A percentile compares a stretch with the other conserved stretches of the same genome.
Conservation (phyloP, 1,284 basidiomycete genomes). For the Albatrellus sp. region DNA sequence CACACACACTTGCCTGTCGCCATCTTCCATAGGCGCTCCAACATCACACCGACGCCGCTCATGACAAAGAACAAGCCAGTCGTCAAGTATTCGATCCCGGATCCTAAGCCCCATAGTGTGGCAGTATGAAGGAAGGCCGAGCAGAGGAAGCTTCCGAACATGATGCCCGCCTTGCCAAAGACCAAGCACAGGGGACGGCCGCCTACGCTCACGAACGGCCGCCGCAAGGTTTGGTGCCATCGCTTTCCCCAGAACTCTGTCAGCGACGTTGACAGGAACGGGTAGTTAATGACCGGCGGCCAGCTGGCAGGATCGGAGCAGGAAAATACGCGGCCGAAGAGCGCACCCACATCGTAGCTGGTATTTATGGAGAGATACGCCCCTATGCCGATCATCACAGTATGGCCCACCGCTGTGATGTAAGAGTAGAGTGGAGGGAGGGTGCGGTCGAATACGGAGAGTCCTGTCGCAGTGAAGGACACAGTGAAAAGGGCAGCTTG, state of each 20-base stretch:
- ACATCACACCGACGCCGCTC: slow-evolving; percentile 35
- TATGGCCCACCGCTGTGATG: slow-evolving; percentile 27
- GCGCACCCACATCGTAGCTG: slow-evolving; percentile 28
- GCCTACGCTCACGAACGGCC: slow-evolving; percentile 23
- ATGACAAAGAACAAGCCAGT: slow-evolving; percentile 44
- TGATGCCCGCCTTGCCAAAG: slow-evolving; percentile 30
- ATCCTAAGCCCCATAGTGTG: slow-evolving; percentile 46
- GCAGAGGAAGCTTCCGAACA: slow-evolving; percentile 42
- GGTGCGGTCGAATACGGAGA: slow-evolving; percentile 37
- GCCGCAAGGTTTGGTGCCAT: slow-evolving; percentile 34
- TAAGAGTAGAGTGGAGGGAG: slow-evolving; percentile 30
- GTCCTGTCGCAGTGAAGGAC: slow-evolving; percentile 25
- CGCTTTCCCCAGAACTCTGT: slow-evolving; percentile 28
- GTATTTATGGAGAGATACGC: slow-evolving; percentile 31
- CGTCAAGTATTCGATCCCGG: slow-evolving; percentile 30
- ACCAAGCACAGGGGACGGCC: slow-evolving; percentile 17
- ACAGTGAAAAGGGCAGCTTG: slow-evolving; percentile 10
- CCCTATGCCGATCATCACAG: slow-evolving; percentile 25
- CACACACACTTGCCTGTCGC: slow-evolving; percentile 28
- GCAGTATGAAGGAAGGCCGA: slow-evolving; percentile 46
- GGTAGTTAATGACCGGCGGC: slow-evolving; percentile 29
- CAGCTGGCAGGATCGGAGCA: slow-evolving; percentile 23
- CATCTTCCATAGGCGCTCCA: slow-evolving; percentile 34
- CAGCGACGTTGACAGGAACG: slow-evolving; percentile 27
- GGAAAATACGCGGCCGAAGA: slow-evolving; percentile 28